Conservation (phyloP, 176 grass and related monocot genomes). For the Ananas comosus region DNA sequence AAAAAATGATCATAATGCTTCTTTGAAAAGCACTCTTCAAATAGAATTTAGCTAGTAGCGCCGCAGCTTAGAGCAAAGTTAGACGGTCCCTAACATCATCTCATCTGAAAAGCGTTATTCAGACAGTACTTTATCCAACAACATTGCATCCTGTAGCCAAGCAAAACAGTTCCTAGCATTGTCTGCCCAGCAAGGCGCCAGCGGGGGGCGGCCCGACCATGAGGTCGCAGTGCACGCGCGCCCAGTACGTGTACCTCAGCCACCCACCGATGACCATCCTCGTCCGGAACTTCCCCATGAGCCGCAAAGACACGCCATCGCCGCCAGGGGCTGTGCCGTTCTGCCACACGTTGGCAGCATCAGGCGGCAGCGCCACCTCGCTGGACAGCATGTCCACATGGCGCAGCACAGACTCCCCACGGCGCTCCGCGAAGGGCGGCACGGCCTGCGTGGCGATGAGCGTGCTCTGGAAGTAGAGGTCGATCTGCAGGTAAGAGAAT, state of each 20-base stretch:
- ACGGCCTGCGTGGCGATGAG: slow-evolving; percentile 45
- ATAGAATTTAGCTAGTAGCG: no score
- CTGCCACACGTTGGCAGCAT: slow-evolving; percentile 27
- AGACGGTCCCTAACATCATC: no score
- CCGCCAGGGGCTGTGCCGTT: slow-evolving; percentile 18
- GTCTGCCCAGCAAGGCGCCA: slow-evolving; percentile 30
- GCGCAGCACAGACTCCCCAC: slow-evolving; percentile 23
- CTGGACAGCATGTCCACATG: slow-evolving; percentile 41
- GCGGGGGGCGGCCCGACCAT: slow-evolving; percentile 45
- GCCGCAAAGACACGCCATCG: slow-evolving; percentile 26
- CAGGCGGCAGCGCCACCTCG: slow-evolving; percentile 17
- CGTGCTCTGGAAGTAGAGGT: slow-evolving; percentile 52
- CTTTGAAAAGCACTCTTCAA: no score
- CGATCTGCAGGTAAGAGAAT: slow-evolving; percentile 64
- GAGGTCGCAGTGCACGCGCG: slow-evolving; percentile 30
- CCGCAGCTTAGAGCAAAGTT: no score
- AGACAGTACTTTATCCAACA: no score
- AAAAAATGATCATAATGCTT: no score
- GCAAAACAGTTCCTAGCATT: slow-evolving; percentile 12
- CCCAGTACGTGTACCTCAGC: slow-evolving; percentile 54
- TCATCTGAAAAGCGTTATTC: no score
- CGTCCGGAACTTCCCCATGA: slow-evolving; percentile 34
- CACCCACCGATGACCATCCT: slow-evolving; percentile 54
- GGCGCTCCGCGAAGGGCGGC: slow-evolving; percentile 31
- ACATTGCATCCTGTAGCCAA: background rate